Conservation (phyloP, 1,284 basidiomycete genomes). For the Cryptococcus hybrid region DNA sequence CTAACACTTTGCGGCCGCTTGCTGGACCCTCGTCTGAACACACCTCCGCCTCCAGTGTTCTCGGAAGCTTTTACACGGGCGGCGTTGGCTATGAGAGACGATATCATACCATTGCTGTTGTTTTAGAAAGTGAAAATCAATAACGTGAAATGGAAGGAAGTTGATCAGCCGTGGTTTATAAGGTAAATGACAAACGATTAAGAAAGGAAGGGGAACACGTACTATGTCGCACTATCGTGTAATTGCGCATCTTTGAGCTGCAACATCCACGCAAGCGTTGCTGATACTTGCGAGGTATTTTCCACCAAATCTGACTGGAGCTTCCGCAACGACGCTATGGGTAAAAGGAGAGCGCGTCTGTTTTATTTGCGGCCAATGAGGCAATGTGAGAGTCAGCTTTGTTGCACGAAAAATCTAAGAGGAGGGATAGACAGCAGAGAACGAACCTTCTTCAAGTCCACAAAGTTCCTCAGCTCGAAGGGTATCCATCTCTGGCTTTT, state of each 20-base stretch:
- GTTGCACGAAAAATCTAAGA: neutral
- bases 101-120: slow-evolving; percentile 51
- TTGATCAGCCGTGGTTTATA: neutral
- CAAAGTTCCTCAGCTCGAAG: slow-evolving; percentile 64
- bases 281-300: slow-evolving; percentile 70
- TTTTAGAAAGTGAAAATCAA: slow-evolving; percentile 9
- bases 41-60: slow-evolving; percentile 22
- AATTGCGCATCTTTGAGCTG: slow-evolving; percentile 79
- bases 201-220: slow-evolving; percentile 11
- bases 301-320: slow-evolving; percentile 64
- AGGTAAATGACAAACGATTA: neutral
- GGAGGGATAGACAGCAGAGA: neutral
- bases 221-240: slow-evolving; percentile 61
- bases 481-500: slow-evolving; percentile 68
- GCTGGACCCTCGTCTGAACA: slow-evolving; percentile 34
- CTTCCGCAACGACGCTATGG: slow-evolving; percentile 63
- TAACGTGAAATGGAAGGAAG: neutral
- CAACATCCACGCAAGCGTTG: slow-evolving; percentile 71
- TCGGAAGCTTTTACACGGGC: slow-evolving; percentile 45
- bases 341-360: slow-evolving; percentile 66
- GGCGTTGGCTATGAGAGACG: slow-evolving; percentile 49
- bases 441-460: slow-evolving; percentile 64
- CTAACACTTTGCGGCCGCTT: slow-evolving; percentile 17
- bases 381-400: slow-evolving; percentile 9
- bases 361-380: slow-evolving; percentile 38